These are phyloP conservation scores for Aaosphaeria arxii DNA, from an alignment of 2,329 filamentous ascomycete genomes.

Conservation along the genomic window DNA sequence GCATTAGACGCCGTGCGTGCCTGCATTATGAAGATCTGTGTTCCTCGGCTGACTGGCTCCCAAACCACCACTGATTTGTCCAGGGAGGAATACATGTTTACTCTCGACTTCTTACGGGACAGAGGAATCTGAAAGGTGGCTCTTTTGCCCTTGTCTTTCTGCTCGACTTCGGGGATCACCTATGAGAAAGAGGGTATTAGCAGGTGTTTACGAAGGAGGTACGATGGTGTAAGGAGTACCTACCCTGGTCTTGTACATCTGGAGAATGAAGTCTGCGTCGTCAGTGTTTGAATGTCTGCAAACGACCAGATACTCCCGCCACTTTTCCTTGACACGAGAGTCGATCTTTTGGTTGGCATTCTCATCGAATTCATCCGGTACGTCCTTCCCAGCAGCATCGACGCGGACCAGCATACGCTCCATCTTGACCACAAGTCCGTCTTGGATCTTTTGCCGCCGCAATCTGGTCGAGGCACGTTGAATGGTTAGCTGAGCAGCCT, in stretches of 20 bases:
- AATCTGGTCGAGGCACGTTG: slow-evolving; percentile 32
- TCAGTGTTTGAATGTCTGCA: slow-evolving; percentile 57
- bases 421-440: slow-evolving; percentile 65
- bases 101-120: slow-evolving; percentile 50
- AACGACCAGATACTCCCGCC: slow-evolving; percentile 63
- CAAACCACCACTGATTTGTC: slow-evolving; percentile 67
- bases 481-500: slow-evolving; percentile 37
- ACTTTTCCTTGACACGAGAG: slow-evolving; percentile 59
- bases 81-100: slow-evolving; percentile 64
- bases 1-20: slow-evolving; percentile 59
- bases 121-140: slow-evolving; percentile 59
- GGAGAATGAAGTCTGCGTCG: slow-evolving; percentile 54
- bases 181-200: slow-evolving; percentile 3
- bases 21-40: slow-evolving; percentile 59
- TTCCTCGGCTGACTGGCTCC: slow-evolving; percentile 52
- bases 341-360: slow-evolving; percentile 60
- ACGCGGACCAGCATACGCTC: slow-evolving; percentile 66
- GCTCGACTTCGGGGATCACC: slow-evolving; percentile 60
- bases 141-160: slow-evolving; percentile 49
- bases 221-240: slow-evolving; percentile 2
- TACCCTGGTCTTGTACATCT: slow-evolving; percentile 60
- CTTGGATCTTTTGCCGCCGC: slow-evolving; percentile 42
- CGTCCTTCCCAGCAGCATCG: slow-evolving; percentile 51
- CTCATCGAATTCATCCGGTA: slow-evolving; percentile 62
- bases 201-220: slow-evolving; percentile 4